Percentiles rank a stretch among this genome's conserved stretches.
phyloP scores from a whole-genome alignment of 2,329 filamentous ascomycete genomes.

The Cladosporium sp. region DNA sequence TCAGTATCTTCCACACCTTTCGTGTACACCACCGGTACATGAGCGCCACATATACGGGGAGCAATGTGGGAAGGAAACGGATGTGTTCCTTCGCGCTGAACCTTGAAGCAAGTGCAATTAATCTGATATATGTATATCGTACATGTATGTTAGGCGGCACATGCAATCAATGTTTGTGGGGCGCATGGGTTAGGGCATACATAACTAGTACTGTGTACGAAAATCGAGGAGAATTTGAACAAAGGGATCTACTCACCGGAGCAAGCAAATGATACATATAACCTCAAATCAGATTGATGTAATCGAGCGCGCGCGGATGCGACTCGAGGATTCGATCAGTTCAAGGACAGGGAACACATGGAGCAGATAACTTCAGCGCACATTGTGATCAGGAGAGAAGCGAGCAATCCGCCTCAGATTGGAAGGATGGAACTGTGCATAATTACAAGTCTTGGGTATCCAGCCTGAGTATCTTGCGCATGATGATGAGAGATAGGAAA shows the following conservation, averaged over 20 bases:
- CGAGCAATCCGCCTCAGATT: not conserved
- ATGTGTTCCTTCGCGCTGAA: not conserved
- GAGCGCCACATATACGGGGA: not conserved
- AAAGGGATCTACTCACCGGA: too few relatives aligned
- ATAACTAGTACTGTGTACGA: too few relatives aligned
- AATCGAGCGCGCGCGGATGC: not conserved
- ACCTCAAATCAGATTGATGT: accelerated
- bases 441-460: constrained; percentile 12
- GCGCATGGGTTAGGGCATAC: not conserved
- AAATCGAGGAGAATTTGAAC: too few relatives aligned
- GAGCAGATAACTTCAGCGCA: not conserved
- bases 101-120: not conserved
- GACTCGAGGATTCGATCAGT: not conserved
- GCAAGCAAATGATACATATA: too few relatives aligned
- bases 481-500: not conserved
- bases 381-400: not conserved
- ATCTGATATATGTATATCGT: not conserved
- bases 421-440: not conserved
- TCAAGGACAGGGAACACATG: not conserved
- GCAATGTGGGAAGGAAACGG: not conserved
- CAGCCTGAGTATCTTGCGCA: constrained; percentile 16
- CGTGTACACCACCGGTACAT: not conserved
- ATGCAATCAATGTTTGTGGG: not conserved
- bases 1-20: not conserved
- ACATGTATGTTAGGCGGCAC: not conserved